phyloP scores from a whole-genome alignment of 208 protist genomes.

The Herpetomonas samuelpessoai region DNA sequence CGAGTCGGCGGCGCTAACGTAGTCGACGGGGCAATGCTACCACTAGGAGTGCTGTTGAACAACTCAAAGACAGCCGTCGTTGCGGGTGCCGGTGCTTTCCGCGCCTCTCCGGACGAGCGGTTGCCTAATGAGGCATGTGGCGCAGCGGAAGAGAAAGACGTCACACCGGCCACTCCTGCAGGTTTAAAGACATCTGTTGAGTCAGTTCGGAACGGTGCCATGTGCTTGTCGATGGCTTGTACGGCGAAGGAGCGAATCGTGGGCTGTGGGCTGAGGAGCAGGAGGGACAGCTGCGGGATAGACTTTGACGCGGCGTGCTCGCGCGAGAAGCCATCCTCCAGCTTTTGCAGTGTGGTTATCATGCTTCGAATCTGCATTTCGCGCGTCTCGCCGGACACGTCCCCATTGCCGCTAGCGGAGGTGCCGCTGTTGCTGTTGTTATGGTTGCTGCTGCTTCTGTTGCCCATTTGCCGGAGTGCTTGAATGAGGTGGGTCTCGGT shows the following conservation, averaged over 20 bases:
- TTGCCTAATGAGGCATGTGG: too few species aligned
- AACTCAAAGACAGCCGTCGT: too few species aligned
- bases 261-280: slow-evolving; percentile 27
- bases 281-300: slow-evolving; percentile 39
- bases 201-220: neutral
- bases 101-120: too few species aligned
- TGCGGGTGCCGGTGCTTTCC: too few species aligned
- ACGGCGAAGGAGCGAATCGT: slow-evolving; percentile 29
- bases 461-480: neutral
- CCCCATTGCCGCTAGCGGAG: slow-evolving; percentile 3
- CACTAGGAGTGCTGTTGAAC: too few species aligned
- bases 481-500: slow-evolving; percentile 17
- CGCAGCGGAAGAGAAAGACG: too few species aligned
- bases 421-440: neutral
- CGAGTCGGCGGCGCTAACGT: too few species aligned
- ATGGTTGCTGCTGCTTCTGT: neutral
- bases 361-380: slow-evolving; percentile 15
- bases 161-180: too few species aligned
- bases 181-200: too few species aligned
- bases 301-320: slow-evolving; percentile 38
- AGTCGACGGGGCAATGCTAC: too few species aligned
- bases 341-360: slow-evolving; percentile 24
- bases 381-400: slow-evolving; percentile 8
- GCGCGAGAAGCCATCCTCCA: slow-evolving; percentile 23
- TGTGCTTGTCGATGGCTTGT: slow-evolving; percentile 6